Evolutionary conservation across 2,329 filamentous ascomycete genomes (phyloP).

Genomic region (Rutstroemia sp.): DNA sequence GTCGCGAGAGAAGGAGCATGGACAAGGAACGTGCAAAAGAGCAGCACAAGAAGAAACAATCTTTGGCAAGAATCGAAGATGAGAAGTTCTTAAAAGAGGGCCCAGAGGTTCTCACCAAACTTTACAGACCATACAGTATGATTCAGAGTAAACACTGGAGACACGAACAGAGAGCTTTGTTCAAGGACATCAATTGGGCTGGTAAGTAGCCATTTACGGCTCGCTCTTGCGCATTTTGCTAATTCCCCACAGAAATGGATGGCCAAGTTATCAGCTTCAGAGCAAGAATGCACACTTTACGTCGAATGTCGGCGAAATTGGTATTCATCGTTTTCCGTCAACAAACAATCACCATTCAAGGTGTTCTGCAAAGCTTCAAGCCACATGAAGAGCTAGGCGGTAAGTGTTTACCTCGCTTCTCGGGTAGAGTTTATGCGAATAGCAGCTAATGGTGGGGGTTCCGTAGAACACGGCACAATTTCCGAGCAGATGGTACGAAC

Average conservation of each 20-base stretch:
- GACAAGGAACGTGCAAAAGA: conserved; percentile 22
- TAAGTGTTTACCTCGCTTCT: conserved; percentile 10
- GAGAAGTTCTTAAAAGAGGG: conserved; percentile 25
- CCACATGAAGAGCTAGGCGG: conserved; percentile 14
- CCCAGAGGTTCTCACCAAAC: conserved; percentile 22
- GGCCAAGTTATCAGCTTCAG: conserved; percentile 43
- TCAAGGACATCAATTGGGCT: conserved; percentile 27
- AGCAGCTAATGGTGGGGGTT: not conserved
- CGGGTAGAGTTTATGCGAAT: not conserved
- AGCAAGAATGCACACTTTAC: conserved; percentile 69
- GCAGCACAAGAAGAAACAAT: conserved; percentile 22
- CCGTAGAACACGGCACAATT: conserved; percentile 31
- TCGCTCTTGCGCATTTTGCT: not conserved
- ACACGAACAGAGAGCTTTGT: conserved; percentile 24
- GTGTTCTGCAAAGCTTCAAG: conserved; percentile 49
- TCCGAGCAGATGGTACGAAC: conserved; percentile 76
- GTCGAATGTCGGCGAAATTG: conserved; percentile 73
- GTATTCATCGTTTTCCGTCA: conserved; percentile 84
- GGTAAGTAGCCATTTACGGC: conserved; percentile 13
- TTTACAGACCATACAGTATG: conserved; percentile 30
- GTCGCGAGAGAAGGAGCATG: conserved; percentile 22
- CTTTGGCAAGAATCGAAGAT: conserved; percentile 26
- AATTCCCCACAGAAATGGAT: conserved; percentile 18
- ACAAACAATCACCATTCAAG: conserved; percentile 76
- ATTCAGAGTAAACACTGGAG: conserved; percentile 29